phyloP scores from a whole-genome alignment of 2,329 filamentous ascomycete species.

The Ophiobolus disseminans region DNA sequence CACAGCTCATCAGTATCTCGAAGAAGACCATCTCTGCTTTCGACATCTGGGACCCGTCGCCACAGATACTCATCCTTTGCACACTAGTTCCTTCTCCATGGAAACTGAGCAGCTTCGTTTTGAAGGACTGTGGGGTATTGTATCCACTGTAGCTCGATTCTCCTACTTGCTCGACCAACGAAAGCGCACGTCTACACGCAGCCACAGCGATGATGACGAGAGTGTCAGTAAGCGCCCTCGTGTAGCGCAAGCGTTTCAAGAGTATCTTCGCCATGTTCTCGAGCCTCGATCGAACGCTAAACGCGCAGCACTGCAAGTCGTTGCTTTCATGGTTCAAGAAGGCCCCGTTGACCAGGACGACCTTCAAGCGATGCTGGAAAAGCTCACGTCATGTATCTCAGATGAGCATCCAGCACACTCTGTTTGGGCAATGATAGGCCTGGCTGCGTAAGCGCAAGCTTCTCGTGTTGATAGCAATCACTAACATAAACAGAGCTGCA shows the following conservation, averaged over 20 bases:
- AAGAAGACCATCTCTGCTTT: slow-evolving; percentile 74
- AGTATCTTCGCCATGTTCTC: slow-evolving; percentile 49
- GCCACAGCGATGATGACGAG: slow-evolving; percentile 30
- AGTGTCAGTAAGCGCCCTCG: slow-evolving; percentile 48
- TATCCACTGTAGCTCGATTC: slow-evolving; percentile 50
- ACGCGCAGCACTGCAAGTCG: slow-evolving; percentile 61
- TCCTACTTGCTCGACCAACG: slow-evolving; percentile 44
- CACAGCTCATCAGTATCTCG: slow-evolving; percentile 58
- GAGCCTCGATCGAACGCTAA: slow-evolving; percentile 47
- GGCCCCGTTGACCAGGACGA: slow-evolving; percentile 56
- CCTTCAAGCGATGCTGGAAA: slow-evolving; percentile 63
- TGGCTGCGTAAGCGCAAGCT: slow-evolving; percentile 69
- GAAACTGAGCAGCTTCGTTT: slow-evolving; percentile 36
- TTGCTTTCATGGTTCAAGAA: slow-evolving; percentile 58
- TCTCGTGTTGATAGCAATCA: background rate
- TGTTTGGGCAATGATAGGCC: slow-evolving; percentile 86
- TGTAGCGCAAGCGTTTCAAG: slow-evolving; percentile 46
- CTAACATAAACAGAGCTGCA: slow-evolving; percentile 32
- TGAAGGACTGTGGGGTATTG: slow-evolving; percentile 47
- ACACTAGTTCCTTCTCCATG: slow-evolving; percentile 44
- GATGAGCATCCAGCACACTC: slow-evolving; percentile 70
- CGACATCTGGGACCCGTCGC: slow-evolving; percentile 51
- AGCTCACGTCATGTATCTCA: slow-evolving; percentile 65
- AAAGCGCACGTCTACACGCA: slow-evolving; percentile 20
- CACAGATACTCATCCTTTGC: slow-evolving; percentile 31